A percentile compares a stretch with the other conserved stretches of the same genome.
These are phyloP conservation scores for Cornus controversa DNA, from an alignment of 148 eudicot genomes.

Conservation along the genomic window DNA sequence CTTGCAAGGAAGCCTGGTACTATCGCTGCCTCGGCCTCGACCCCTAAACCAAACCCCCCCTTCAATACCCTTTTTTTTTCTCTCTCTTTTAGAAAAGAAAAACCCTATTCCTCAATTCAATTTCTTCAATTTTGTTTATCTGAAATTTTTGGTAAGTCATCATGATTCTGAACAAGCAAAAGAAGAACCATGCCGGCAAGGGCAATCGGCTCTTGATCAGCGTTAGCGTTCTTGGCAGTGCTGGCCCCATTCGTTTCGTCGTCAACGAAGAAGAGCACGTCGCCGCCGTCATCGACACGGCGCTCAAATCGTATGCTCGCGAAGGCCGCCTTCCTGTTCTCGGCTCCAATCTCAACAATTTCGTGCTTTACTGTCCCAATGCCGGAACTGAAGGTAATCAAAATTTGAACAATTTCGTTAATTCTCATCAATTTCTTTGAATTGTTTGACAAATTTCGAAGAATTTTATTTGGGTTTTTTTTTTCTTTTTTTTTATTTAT, in stretches of 20 bases:
- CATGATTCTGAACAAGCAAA: slow-evolving; percentile 37
- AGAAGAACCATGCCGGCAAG: slow-evolving; percentile 37
- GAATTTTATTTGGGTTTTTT: too few species aligned
- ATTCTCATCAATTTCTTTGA: background rate
- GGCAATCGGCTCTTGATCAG: slow-evolving; percentile 34
- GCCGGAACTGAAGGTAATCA: slow-evolving; percentile 34
- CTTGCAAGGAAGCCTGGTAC: slow-evolving; percentile 51
- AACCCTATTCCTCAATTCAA: background rate
- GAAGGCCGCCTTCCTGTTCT: slow-evolving; percentile 42
- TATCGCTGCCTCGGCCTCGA: slow-evolving; percentile 46
- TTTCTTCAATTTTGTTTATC: background rate
- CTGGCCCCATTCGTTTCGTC: slow-evolving; percentile 44
- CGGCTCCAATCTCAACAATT: slow-evolving; percentile 38
- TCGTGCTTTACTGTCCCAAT: slow-evolving; percentile 33
- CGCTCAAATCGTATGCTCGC: slow-evolving; percentile 36
- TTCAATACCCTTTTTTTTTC: too few species aligned
- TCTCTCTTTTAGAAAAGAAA: too few species aligned
- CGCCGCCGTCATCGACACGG: slow-evolving; percentile 35
- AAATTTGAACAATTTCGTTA: background rate
- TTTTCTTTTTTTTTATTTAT: too few species aligned
- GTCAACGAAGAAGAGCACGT: slow-evolving; percentile 38
- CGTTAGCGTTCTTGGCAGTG: slow-evolving; percentile 36
- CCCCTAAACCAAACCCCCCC: slow-evolving; percentile 26
- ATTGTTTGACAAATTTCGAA: background rate
- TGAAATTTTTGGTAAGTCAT: background rate